These are phyloP conservation scores for Orbilia ellipsospora DNA, from an alignment of 2,329 filamentous ascomycete species.

Conservation along the genomic window DNA sequence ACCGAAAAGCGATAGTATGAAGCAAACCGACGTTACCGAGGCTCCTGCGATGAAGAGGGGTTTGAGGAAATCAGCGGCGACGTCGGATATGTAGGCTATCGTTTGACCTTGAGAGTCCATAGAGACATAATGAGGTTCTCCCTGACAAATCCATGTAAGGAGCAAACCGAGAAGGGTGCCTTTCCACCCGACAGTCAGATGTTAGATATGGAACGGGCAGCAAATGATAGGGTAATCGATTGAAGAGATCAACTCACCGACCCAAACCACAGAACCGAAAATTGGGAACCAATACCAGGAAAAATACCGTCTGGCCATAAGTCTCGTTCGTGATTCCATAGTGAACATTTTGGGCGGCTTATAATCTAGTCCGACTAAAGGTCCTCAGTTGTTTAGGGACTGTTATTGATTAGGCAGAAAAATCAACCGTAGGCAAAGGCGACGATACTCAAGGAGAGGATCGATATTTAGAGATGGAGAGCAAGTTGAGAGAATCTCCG, in stretches of 20 bases:
- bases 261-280: conserved; percentile 41
- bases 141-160: conserved; percentile 73
- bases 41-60: conserved; percentile 82
- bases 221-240: no score
- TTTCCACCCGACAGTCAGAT: conserved; percentile 45
- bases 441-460: no score
- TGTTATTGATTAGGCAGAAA: no score
- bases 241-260: conserved; percentile 24
- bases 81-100: conserved; percentile 79
- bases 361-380: not conserved
- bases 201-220: no score
- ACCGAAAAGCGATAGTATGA: conserved; percentile 81
- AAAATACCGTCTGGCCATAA: conserved; percentile 13
- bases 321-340: conserved; percentile 15
- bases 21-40: conserved; percentile 77
- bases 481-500: no score
- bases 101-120: conserved; percentile 69
- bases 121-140: conserved; percentile 70
- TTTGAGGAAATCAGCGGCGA: conserved; percentile 71
- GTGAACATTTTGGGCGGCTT: not conserved
- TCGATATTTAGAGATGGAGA: no score
- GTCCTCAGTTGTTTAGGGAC: no score
- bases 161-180: conserved; percentile 76
- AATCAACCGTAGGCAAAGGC: no score
- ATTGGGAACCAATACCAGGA: conserved; percentile 51